Base-by-base conservation (phyloP, 139 green algal genomes). In the Dunaliella sp. region DNA sequence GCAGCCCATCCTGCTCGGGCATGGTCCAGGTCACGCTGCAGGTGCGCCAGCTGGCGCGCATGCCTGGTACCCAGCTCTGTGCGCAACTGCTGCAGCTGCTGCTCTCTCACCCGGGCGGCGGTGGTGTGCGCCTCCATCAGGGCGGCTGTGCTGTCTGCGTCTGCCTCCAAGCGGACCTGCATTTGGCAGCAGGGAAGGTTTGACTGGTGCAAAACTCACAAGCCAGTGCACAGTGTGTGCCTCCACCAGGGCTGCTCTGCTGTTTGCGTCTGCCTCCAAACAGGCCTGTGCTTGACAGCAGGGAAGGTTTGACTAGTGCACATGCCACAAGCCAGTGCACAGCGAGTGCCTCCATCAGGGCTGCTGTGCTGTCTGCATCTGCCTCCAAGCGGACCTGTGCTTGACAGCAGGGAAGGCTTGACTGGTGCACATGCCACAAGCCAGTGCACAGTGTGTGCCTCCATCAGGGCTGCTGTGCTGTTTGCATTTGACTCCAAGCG, bases 161-260 rank as follows among this genome's bases (percentile, higher is more conserved):
- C 76, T 2, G 31, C 76, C n/a, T 81, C 76, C 30, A 81, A 31
- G n/a, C 76, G 76, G n/a, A 81, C n/a, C 76, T 81, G 76, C 73
- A 78, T 33, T n/a, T n/a, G n/a, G n/a, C n/a, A n/a, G n/a, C n/a
- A n/a, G n/a, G n/a, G n/a, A n/a, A n/a, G n/a, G n/a, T n/a, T n/a
- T n/a, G n/a, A n/a, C n/a, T n/a, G n/a, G n/a, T n/a, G n/a, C n/a
- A 65, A 65, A 26, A 33, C 30, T 12, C 22, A 32, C 73, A 78
- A 32, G 28, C 2, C 28, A n/a, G n/a, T n/a, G n/a, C n/a, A n/a
- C n/a, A n/a, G 76, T 81, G 76, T 36, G 22, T 1, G 76, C 76
- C 31, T 81, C 76, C 76, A 81, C 37, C 76, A 81, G 12, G 28
- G 76, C 76, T 2, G 76, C 76, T 38, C n/a, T 34, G n/a, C 33